A percentile compares a stretch with the other conserved stretches of the same genome.
These are phyloP conservation scores for Fraxinus quadrangulata DNA, from an alignment of 257 asterid genomes.

Conservation along the genomic window DNA sequence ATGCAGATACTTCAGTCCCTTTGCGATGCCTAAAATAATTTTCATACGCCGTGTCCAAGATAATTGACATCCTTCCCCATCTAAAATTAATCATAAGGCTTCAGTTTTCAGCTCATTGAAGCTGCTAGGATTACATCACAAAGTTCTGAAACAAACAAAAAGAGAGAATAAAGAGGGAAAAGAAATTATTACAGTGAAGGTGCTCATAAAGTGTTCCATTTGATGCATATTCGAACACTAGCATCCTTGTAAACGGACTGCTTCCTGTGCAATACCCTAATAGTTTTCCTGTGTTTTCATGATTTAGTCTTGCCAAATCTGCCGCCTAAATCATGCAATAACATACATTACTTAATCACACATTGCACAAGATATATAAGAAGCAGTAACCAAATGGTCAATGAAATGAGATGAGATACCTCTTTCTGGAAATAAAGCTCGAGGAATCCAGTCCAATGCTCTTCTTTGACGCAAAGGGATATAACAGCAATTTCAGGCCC, in stretches of 20 bases:
- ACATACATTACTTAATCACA: slow-evolving; percentile 10
- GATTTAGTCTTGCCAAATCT: slow-evolving; percentile 73
- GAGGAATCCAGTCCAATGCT: slow-evolving; percentile 70
- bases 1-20: slow-evolving; percentile 79
- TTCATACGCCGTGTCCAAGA: slow-evolving; percentile 88
- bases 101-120: slow-evolving; percentile 19
- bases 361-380: slow-evolving; percentile 10
- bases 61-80: slow-evolving; percentile 78
- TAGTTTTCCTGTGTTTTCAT: slow-evolving; percentile 77
- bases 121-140: slow-evolving; percentile 15
- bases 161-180: not conserved
- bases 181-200: slow-evolving; percentile 66
- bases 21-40: slow-evolving; percentile 72
- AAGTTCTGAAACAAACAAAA: not conserved
- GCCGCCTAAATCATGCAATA: slow-evolving; percentile 58
- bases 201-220: slow-evolving; percentile 90
- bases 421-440: slow-evolving; percentile 90
- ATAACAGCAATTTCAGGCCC: slow-evolving; percentile 86
- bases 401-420: slow-evolving; percentile 34
- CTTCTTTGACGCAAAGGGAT: slow-evolving; percentile 75
- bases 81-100: slow-evolving; percentile 42
- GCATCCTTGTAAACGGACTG: slow-evolving; percentile 78
- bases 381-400: not conserved
- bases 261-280: slow-evolving; percentile 80
- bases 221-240: slow-evolving; percentile 91